Conservation (phyloP, 2,329 filamentous ascomycete species). For the Kalmusia sp. region DNA sequence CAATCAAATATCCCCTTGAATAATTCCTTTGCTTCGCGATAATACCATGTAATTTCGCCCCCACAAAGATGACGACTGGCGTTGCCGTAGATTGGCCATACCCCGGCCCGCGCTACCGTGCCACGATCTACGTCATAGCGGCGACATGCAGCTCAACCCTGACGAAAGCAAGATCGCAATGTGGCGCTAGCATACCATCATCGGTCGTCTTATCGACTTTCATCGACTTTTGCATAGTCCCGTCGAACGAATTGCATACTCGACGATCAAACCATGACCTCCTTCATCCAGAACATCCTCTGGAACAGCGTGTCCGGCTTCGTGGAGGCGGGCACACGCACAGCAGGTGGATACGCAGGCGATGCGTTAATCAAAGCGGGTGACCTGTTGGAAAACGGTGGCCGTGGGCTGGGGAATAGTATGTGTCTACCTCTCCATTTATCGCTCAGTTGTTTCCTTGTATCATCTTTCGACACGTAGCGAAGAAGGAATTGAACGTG, state of each 20-base stretch:
- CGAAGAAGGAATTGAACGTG: too few relatives aligned
- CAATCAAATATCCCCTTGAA: too few relatives aligned
- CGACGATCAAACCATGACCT: constrained; percentile 24
- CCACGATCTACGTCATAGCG: constrained; percentile 38
- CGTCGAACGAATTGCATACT: background rate
- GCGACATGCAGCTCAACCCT: constrained; percentile 11
- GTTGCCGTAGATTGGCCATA: constrained; percentile 2
- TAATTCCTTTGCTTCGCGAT: background rate
- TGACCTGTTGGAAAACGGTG: constrained; percentile 44
- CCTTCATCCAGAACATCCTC: constrained; percentile 47
- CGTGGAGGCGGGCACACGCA: constrained; percentile 44
- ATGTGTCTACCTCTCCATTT: constrained; percentile 14
- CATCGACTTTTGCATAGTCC: too few relatives aligned
- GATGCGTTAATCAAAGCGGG: constrained; percentile 47
- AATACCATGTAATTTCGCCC: background rate
- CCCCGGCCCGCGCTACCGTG: constrained; percentile 15
- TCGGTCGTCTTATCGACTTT: too few relatives aligned
- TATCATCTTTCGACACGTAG: background rate
- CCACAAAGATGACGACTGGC: background rate
- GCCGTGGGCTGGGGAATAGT: constrained; percentile 41
- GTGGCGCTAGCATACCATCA: constrained; percentile 21
- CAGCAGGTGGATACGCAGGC: constrained; percentile 46
- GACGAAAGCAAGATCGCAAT: constrained; percentile 33
- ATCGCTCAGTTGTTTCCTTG: too few relatives aligned
- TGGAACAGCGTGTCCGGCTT: constrained; percentile 48